phyloP scores from a whole-genome alignment of 2,329 filamentous ascomycete genomes.

The Colletotrichum graminicola region DNA sequence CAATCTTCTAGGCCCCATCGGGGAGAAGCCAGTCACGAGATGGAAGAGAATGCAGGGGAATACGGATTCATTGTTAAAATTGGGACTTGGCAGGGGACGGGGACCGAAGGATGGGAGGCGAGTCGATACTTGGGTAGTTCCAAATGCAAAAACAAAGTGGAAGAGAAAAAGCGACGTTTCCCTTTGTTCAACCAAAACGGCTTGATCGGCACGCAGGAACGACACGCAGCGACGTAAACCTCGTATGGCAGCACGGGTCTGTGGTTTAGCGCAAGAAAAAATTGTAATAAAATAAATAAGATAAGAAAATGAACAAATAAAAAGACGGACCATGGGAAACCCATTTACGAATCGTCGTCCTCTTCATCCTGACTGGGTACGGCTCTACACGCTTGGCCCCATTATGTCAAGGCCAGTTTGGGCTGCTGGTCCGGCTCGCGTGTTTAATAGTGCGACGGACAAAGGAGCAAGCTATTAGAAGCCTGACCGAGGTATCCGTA shows the following conservation, averaged over 20 bases:
- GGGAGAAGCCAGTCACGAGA: background rate
- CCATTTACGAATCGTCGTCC: slow-evolving; percentile 14
- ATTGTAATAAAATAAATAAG: too few relatives aligned
- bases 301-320: background rate
- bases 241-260: background rate
- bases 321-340: slow-evolving; percentile 1
- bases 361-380: slow-evolving; percentile 23
- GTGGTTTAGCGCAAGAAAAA: background rate
- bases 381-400: background rate
- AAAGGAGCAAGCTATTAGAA: slow-evolving; percentile 7
- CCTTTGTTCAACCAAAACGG: slow-evolving; percentile 1
- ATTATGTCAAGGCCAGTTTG: background rate
- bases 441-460: slow-evolving; percentile 8
- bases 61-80: background rate
- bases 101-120: background rate
- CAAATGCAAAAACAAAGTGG: background rate
- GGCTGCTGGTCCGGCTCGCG: slow-evolving; percentile 20
- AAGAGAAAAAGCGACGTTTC: background rate
- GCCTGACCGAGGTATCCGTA: slow-evolving; percentile 1
- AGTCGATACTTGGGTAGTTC: background rate
- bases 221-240: background rate
- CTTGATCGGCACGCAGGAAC: slow-evolving; percentile 5
- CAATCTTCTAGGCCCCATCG: slow-evolving; percentile 3
- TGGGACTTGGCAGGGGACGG: background rate
- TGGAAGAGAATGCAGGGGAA: background rate